Evolutionary conservation across 148 eudicot genomes (phyloP).

Genomic region (Polygonum aviculare): DNA sequence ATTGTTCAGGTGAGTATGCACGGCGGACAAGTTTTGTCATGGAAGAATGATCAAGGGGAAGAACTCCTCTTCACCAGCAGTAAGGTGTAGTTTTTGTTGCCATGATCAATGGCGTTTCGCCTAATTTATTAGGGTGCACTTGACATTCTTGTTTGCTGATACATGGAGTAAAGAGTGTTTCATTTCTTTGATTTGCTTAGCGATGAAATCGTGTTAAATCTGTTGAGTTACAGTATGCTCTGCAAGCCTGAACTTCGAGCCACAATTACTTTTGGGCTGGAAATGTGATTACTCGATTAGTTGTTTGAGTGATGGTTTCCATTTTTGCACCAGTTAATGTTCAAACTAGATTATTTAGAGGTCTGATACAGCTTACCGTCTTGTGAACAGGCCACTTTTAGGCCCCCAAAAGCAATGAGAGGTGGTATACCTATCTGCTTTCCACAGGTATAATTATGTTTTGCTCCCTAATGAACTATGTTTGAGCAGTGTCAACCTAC

Average conservation of each 20-base stretch:
- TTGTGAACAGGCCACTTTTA: conserved; percentile 48
- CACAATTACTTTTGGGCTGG: neutral
- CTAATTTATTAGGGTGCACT: too few relatives aligned
- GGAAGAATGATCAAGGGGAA: conserved; percentile 84
- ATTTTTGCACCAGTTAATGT: neutral
- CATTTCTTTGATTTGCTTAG: neutral
- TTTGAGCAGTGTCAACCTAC: neutral
- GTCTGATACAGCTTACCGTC: neutral
- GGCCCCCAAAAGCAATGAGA: conserved; percentile 73
- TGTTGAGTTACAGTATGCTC: too few relatives aligned
- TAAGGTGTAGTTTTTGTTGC: conserved; percentile 38
- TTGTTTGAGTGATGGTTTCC: neutral
- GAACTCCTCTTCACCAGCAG: conserved; percentile 81
- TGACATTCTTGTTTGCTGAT: neutral
- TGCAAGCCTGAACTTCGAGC: neutral
- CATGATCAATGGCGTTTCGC: neutral
- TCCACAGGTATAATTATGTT: conserved; percentile 63
- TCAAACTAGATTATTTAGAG: neutral
- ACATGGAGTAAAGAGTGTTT: neutral
- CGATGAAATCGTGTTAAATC: neutral
- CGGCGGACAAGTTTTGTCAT: conserved; percentile 85
- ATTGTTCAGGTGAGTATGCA: conserved; percentile 60
- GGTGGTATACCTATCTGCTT: conserved; percentile 93
- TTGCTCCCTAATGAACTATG: neutral
- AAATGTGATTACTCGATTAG: neutral